A percentile compares a stretch with the other conserved stretches of the same genome.
Conservation (phyloP, 371 early-diverging fungal species). For the Lichtheimia corymbifera region DNA sequence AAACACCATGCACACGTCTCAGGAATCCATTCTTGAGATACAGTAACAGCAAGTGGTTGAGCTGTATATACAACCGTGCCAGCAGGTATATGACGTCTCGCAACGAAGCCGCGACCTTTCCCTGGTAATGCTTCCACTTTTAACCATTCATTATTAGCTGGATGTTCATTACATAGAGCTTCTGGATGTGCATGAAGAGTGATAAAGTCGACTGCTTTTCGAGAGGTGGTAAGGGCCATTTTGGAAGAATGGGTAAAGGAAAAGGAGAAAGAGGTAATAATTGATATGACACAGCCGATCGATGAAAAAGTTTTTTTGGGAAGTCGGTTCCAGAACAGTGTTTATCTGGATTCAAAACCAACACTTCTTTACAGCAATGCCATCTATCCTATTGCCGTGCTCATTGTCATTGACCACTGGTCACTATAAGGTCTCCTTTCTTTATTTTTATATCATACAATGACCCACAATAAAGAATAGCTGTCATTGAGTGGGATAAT, state of each 20-base stretch:
- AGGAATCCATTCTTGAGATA: constrained; percentile 43
- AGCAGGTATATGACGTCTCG: constrained; percentile 23
- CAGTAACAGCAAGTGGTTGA: constrained; percentile 31
- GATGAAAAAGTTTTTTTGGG: too few relatives aligned
- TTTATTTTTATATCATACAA: too few relatives aligned
- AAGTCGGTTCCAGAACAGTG: too few relatives aligned
- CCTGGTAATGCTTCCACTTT: constrained; percentile 21
- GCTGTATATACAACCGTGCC: constrained; percentile 30
- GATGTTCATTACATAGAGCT: constrained; percentile 3
- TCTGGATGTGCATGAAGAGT: constrained; percentile 4
- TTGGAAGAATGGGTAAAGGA: not conserved
- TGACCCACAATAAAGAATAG: too few relatives aligned
- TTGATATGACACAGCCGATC: not conserved
- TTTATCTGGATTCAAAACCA: too few relatives aligned
- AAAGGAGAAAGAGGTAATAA: constrained; percentile 10
- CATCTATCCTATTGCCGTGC: too few relatives aligned
- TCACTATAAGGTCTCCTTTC: too few relatives aligned
- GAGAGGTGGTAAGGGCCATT: too few relatives aligned
- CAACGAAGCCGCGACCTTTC: constrained; percentile 40
- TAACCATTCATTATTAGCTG: constrained; percentile 4
- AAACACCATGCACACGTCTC: constrained; percentile 47
- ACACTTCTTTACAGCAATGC: too few relatives aligned
- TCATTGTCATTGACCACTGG: too few relatives aligned
- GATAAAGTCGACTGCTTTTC: too few relatives aligned
- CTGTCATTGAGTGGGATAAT: too few relatives aligned